Evolutionary conservation across 1,284 basidiomycete species (phyloP).

Genomic region (Clitocybe nebularis): DNA sequence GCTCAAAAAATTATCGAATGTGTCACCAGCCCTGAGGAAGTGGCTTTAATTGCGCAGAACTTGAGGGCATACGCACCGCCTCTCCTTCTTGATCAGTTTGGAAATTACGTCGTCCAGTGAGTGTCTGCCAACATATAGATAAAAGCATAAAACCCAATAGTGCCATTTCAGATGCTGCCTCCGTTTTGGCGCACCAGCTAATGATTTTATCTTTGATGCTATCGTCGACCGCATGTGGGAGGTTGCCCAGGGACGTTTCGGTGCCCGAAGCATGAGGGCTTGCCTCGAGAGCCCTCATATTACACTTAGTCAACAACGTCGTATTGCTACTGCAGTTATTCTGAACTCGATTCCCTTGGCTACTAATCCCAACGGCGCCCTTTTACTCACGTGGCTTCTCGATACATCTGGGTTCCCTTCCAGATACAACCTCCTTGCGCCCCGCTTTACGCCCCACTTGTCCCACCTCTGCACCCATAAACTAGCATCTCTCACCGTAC

Average conservation of each 20-base stretch:
- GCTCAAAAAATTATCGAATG: conserved; percentile 99
- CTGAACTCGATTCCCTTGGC: conserved; percentile 97
- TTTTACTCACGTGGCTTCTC: conserved; percentile 94
- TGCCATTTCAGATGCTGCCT: conserved; percentile 81
- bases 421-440: conserved; percentile 88
- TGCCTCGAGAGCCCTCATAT: conserved; percentile 91
- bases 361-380: conserved; percentile 95
- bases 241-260: conserved; percentile 93
- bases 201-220: conserved; percentile 96
- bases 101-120: conserved; percentile 97
- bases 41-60: conserved; percentile 81
- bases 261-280: conserved; percentile 95
- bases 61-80: conserved; percentile 91
- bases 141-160: too few species aligned
- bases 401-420: conserved; percentile 93
- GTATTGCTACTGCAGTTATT: conserved; percentile 91
- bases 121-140: too few species aligned
- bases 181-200: conserved; percentile 84
- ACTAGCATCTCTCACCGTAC: conserved; percentile 89
- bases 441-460: conserved; percentile 93
- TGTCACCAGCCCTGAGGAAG: conserved; percentile 85
- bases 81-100: conserved; percentile 92
- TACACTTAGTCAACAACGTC: conserved; percentile 85
- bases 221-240: conserved; percentile 99
- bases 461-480: conserved; percentile 98